A percentile compares a stretch with the other conserved stretches of the same genome.
These are phyloP conservation scores for Pseudozyma hubeiensis DNA, from an alignment of 1,284 basidiomycete species.

Conservation along the genomic window DNA sequence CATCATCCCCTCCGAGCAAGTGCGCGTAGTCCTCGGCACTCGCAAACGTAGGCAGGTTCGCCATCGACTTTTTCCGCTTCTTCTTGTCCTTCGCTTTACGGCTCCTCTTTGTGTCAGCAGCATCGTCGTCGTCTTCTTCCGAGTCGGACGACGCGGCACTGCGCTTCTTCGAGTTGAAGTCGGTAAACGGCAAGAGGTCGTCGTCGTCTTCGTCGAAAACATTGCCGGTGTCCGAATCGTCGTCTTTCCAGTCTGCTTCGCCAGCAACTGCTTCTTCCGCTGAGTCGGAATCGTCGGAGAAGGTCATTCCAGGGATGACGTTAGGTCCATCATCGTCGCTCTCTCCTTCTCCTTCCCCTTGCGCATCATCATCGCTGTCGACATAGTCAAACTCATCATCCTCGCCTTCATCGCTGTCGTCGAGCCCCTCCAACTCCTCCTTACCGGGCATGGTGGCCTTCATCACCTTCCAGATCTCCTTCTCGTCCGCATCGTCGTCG, in stretches of 20 bases:
- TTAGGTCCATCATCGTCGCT: slow-evolving; percentile 26
- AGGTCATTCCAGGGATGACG: slow-evolving; percentile 47
- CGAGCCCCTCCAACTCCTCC: slow-evolving; percentile 73
- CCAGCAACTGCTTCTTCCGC: slow-evolving; percentile 2
- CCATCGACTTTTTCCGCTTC: slow-evolving; percentile 78
- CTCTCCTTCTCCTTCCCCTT: slow-evolving; percentile 52
- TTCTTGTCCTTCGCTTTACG: slow-evolving; percentile 69
- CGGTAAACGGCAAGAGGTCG: slow-evolving; percentile 63
- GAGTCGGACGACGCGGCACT: slow-evolving; percentile 9
- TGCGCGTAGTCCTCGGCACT: slow-evolving; percentile 94
- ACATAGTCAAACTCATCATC: slow-evolving; percentile 53
- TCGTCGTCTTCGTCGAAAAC: slow-evolving; percentile 67
- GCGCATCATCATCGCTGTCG: slow-evolving; percentile 26
- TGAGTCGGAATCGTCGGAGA: slow-evolving; percentile 39
- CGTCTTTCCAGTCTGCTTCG: slow-evolving; percentile 31
- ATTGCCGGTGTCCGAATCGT: slow-evolving; percentile 48
- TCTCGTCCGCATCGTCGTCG: slow-evolving; percentile 61
- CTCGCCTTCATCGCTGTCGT: slow-evolving; percentile 49
- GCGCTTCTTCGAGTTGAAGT: slow-evolving; percentile 45
- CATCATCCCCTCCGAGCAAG: slow-evolving; percentile 80
- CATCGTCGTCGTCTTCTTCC: slow-evolving; percentile 40
- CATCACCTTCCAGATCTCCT: slow-evolving; percentile 71
- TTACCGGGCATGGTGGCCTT: slow-evolving; percentile 71
- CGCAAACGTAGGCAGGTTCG: slow-evolving; percentile 83
- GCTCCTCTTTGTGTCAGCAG: slow-evolving; percentile 44